Conservation (phyloP, 345 rosid species). For the Melaleuca quinquenervia region DNA sequence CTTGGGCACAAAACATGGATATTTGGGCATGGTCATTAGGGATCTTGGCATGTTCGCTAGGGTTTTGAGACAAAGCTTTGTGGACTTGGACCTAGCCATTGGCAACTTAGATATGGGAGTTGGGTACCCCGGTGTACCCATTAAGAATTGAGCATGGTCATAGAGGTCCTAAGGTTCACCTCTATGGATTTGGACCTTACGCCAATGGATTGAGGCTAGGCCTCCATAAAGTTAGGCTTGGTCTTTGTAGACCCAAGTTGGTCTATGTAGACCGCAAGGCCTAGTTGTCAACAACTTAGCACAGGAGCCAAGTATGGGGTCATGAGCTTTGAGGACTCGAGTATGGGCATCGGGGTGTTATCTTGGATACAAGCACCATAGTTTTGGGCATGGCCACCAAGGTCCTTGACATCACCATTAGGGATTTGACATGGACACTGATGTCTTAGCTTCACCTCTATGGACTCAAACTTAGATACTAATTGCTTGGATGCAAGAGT, state of each 20-base stretch:
- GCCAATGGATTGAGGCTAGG: not conserved
- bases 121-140: not conserved
- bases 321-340: not conserved
- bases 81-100: not conserved
- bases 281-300: not conserved
- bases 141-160: fast-evolving
- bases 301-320: not conserved
- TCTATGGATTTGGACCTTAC: not conserved
- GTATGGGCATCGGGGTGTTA: fast-evolving
- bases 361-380: not conserved
- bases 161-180: not conserved
- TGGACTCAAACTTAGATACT: not conserved
- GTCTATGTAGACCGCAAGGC: not conserved
- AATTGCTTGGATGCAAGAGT: not conserved
- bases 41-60: fast-evolving
- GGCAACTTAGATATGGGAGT: not conserved
- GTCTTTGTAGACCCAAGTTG: too few species aligned
- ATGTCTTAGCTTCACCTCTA: not conserved
- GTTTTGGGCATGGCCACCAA: not conserved
- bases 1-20: not conserved
- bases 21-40: not conserved
- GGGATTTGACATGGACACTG: not conserved
- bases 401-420: not conserved
- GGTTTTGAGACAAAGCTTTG: not conserved
- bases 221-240: not conserved